Conservation (phyloP, 1,139 yeast species). For the Suhomyces guaymorum region DNA sequence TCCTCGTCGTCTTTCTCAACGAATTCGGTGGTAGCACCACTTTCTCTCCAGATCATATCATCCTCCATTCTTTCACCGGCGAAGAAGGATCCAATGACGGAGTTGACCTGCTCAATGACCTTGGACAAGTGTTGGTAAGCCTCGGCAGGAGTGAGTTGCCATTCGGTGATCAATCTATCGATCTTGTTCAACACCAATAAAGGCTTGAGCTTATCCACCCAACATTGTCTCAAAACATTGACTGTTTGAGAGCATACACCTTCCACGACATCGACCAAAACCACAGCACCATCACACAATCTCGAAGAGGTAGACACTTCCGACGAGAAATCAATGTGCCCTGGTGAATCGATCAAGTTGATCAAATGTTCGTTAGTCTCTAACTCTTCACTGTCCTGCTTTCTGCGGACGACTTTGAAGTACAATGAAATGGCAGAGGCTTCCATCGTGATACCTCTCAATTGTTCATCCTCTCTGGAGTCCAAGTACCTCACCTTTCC, state of each 20-base stretch:
- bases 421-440: constrained; percentile 88
- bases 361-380: constrained; percentile 75
- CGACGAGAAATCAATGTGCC: constrained; percentile 94
- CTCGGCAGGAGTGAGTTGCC: constrained; percentile 79
- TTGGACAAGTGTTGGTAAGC: constrained; percentile 80
- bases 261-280: constrained; percentile 93
- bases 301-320: constrained; percentile 96
- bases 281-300: constrained; percentile 94
- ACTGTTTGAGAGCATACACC: constrained; percentile 98
- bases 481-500: constrained; percentile 93
- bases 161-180: constrained; percentile 80
- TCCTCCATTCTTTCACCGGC: constrained; percentile 95
- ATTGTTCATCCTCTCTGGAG: constrained; percentile 93
- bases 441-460: constrained; percentile 97
- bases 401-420: constrained; percentile 62
- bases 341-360: constrained; percentile 96
- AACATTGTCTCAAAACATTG: constrained; percentile 90
- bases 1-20: constrained; percentile 81
- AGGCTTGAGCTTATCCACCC: constrained; percentile 91
- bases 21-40: constrained; percentile 55
- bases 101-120: constrained; percentile 89
- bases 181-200: constrained; percentile 89
- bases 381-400: constrained; percentile 29
- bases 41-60: constrained; percentile 80
- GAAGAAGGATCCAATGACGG: constrained; percentile 89